A percentile compares a stretch with the other conserved stretches of the same genome.
Conservation (phyloP, 164 flowering plant species). For the Tetrastigma voinierianum region DNA sequence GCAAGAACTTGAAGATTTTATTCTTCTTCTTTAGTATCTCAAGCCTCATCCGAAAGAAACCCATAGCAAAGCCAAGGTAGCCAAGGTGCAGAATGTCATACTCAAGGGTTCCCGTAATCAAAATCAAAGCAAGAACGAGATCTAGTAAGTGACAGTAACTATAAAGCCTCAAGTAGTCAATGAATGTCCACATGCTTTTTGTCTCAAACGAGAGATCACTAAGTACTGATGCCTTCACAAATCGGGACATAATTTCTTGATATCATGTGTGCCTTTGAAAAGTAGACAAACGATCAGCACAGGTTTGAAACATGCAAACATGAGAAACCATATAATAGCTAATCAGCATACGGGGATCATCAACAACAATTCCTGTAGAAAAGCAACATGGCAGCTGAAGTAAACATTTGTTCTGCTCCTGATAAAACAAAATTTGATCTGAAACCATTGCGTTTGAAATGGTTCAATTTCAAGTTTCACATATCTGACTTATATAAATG, state of each 20-base stretch:
- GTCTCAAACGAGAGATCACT: constrained; percentile 85
- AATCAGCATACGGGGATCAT: constrained; percentile 73
- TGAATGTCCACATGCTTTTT: constrained; percentile 75
- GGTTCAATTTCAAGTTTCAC: not conserved
- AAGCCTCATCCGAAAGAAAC: constrained; percentile 76
- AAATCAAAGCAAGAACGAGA: constrained; percentile 67
- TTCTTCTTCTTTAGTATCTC: constrained; percentile 74
- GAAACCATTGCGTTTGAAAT: not conserved
- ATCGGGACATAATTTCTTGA: constrained; percentile 58
- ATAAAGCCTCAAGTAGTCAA: constrained; percentile 76
- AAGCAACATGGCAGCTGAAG: not conserved
- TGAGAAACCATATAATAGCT: constrained; percentile 70
- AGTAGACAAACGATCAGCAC: constrained; percentile 51
- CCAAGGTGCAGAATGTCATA: constrained; percentile 86
- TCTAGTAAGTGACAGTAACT: constrained; percentile 77
- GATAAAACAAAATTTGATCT: not conserved
- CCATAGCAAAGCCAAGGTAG: constrained; percentile 79
- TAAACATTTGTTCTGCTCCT: not conserved
- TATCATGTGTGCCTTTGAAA: constrained; percentile 52
- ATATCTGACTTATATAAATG: not conserved
- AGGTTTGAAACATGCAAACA: constrained; percentile 72
- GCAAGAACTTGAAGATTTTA: constrained; percentile 62
- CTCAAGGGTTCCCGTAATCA: constrained; percentile 84
- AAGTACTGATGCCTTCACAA: constrained; percentile 59
- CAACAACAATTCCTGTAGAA: constrained; percentile 58